These are phyloP conservation scores for Trebouxia sp. DNA, from an alignment of 139 green algal genomes.

Conservation along the genomic window DNA sequence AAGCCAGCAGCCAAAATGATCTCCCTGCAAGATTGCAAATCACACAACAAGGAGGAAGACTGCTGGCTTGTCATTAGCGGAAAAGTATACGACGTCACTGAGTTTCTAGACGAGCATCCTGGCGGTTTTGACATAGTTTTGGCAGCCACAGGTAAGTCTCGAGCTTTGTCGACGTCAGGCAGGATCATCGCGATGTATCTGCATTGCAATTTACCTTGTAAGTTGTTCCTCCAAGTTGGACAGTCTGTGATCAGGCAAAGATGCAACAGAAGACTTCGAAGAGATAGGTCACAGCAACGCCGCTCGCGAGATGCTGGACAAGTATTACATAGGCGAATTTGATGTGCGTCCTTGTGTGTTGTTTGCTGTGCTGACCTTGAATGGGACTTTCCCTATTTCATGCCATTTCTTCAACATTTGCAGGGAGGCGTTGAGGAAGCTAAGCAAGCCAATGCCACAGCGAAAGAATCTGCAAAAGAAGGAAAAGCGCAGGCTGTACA, in stretches of 20 bases:
- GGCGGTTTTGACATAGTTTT: conserved; percentile 81
- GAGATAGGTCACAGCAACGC: conserved; percentile 89
- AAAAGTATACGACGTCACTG: conserved; percentile 87
- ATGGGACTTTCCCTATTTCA: too few relatives aligned
- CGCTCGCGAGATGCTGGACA: conserved; percentile 74
- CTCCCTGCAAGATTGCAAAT: conserved; percentile 57
- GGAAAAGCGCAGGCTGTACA: neutral
- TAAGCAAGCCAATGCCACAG: neutral
- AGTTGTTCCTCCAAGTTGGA: too few relatives aligned
- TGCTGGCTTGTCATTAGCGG: conserved; percentile 85
- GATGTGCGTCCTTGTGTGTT: conserved; percentile 51
- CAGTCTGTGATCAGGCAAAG: conserved; percentile 63
- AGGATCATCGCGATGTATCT: too few relatives aligned
- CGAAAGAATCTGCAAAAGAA: conserved; percentile 8
- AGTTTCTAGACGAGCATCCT: conserved; percentile 89
- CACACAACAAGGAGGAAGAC: conserved; percentile 76
- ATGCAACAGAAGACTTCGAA: conserved; percentile 89
- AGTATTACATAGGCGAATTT: conserved; percentile 77
- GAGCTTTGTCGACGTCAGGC: neutral
- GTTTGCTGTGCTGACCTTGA: too few relatives aligned
- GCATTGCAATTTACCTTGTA: too few relatives aligned
- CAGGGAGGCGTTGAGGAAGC: neutral
- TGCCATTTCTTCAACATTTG: too few relatives aligned
- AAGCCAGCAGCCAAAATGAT: conserved; percentile 12
- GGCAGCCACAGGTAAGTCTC: conserved; percentile 52